phyloP scores from a whole-genome alignment of 1,139 yeast genomes.

The Lodderomyces theae region DNA sequence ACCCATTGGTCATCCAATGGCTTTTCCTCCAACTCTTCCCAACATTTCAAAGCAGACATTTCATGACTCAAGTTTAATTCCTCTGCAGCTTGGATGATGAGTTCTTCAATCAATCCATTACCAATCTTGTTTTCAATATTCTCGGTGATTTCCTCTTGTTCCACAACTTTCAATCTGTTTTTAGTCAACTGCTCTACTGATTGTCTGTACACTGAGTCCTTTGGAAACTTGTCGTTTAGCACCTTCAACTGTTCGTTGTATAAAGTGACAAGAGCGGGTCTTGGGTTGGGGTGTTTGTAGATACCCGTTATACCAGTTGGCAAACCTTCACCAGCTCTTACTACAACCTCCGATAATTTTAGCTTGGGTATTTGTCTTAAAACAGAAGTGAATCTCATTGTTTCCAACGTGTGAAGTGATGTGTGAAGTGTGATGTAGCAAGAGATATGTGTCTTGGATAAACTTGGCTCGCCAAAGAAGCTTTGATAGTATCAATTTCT shows the following conservation, averaged over 20 bases:
- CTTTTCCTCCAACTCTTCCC: conserved; percentile 67
- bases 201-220: conserved; percentile 70
- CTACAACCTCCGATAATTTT: conserved; percentile 41
- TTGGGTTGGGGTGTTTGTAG: conserved; percentile 78
- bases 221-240: conserved; percentile 61
- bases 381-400: conserved; percentile 44
- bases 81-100: conserved; percentile 78
- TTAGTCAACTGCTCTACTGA: conserved; percentile 72
- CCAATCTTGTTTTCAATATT: conserved; percentile 75
- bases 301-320: conserved; percentile 83
- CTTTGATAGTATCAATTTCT: neutral
- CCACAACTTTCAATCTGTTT: conserved; percentile 67
- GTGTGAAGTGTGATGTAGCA: neutral
- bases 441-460: neutral
- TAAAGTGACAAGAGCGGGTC: conserved; percentile 71
- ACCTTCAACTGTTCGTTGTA: conserved; percentile 67
- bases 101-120: conserved; percentile 81
- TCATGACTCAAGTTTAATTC: conserved; percentile 69
- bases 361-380: conserved; percentile 39
- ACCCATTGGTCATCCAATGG: conserved; percentile 76
- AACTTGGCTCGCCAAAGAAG: neutral
- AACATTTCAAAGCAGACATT: conserved; percentile 63
- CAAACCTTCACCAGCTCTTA: conserved; percentile 63
- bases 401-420: neutral
- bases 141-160: conserved; percentile 59